These are phyloP conservation scores for Microsporum ferrugineum DNA, from an alignment of 2,329 filamentous ascomycete species.

Conservation along the genomic window DNA sequence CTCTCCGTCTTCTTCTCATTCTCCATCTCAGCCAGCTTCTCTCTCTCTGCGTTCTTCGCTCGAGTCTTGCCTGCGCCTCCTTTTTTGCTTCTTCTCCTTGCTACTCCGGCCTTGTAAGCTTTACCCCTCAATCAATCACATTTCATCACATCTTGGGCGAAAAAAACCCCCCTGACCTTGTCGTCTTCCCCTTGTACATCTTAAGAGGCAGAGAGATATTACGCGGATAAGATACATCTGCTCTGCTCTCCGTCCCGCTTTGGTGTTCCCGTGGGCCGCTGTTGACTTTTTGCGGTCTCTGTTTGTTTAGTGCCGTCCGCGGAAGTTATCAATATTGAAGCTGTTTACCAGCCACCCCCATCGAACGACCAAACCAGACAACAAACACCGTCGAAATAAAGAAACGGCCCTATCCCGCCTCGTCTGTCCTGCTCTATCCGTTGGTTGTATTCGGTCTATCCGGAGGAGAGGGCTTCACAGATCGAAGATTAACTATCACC, in stretches of 20 bases:
- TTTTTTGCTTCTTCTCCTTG: neutral
- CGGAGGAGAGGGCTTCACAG: neutral
- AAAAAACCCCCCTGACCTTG: neutral
- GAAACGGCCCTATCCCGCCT: neutral
- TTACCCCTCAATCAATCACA: conserved; percentile 1
- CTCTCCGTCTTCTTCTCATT: neutral
- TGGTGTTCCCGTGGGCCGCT: too few relatives aligned
- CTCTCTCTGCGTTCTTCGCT: neutral
- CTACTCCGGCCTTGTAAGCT: neutral
- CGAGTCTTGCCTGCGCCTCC: neutral
- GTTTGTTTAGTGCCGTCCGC: too few relatives aligned
- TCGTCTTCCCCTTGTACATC: neutral
- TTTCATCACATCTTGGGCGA: conserved; percentile 4
- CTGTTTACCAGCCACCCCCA: neutral
- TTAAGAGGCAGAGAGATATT: neutral
- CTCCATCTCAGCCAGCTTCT: too few relatives aligned
- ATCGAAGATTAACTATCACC: neutral
- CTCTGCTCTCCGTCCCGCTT: neutral
- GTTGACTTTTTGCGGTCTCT: too few relatives aligned
- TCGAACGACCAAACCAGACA: neutral
- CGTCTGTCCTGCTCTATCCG: neutral
- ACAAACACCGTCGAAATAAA: neutral
- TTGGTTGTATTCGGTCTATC: neutral
- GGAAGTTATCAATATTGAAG: too few relatives aligned
- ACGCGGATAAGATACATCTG: neutral